Base-by-base conservation (phyloP, 495 filamentous ascomycete genomes). In the Ramalina peruviana region DNA sequence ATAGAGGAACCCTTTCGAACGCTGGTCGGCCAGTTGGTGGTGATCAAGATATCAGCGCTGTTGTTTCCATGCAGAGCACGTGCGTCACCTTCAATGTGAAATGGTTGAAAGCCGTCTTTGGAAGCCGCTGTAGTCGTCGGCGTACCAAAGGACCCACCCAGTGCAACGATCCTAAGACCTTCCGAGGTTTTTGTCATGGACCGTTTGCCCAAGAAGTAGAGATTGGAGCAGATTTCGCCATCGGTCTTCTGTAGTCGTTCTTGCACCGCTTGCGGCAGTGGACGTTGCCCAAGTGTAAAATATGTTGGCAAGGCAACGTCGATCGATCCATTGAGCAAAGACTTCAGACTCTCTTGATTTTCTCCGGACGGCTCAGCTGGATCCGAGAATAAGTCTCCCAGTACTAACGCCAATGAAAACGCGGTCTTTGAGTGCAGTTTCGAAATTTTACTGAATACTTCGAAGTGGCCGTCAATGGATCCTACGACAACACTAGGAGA, bases 111-210 rank as follows among this genome's bases (percentile, higher is more conserved):
- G 53, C 82, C 75, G 44, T 85, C 80, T 46, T 78, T 75, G 1
- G 75, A 74, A 37, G 69, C 58, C 4, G 73, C 72, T 20, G 65
- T 69, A 45, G 72, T 65, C 15, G 75, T 65, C 27, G 65, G 66
- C 9, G 68, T 44, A 56, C 83, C 77, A 0, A 85, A 66, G 11
- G 65, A 62, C 0, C 92, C 92, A 38, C 89, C 89, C 2, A 96
- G 71, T 10, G 83, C 68, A 4, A 87, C 83, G 48, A 98, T 85
- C 12, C 83, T 77, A 20, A 98, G 72, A 11, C 92, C 92, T 48
- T 94, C 88, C 19, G 85, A 82, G 0, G 92, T 98, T 62, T 89
- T 95, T 37, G 87, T 79, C 9, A 80, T 78, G 26, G 80, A 83
- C 48, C 85, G 82, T 61, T 88, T 93, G 20, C 86, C 87, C 1